Base-by-base conservation (phyloP, 331 rosid genomes). In the Phaseolus coccineus region DNA sequence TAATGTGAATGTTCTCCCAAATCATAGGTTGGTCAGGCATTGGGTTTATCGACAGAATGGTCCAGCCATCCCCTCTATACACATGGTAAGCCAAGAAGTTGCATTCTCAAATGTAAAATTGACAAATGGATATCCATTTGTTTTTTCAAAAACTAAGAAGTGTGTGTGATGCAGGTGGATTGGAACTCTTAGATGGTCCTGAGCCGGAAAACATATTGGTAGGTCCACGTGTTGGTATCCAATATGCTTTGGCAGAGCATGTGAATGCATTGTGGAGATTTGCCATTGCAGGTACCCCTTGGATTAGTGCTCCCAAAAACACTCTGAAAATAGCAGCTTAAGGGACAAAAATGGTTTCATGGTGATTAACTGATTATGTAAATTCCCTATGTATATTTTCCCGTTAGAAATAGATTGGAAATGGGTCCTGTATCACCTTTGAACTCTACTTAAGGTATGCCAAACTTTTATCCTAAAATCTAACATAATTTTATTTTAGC, bases 281-380 rank as follows among this genome's bases (percentile, higher is more conserved):
- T 83, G 98, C 97, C 79, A 72, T 91, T 69, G 97, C 96, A 31
- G 98, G 88, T 71, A 87, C 98, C 58, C 87, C 93, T 69, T 95
- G 99, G 99, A 87, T 92, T 65, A 95, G 99, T 83, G 92, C 99
- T 84, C 99, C 97, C 5, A 95, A 81, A 81, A 93, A 85, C 90
- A 91, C 94, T 35, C 97, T 91, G 63, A 39, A 58, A 25, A 6
- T 6, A 44, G 55, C 69, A 19, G 61, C 53, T 44, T 37, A n/a
- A 66, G 14, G 78, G 39, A 55, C 46, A 12, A 5, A 48, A 15
- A 28, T 53, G 33, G 51, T 62, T 31, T 61, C 74, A 19, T 48
- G 12, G 19, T 46, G 30, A 55, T 22, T 31, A 22, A 47, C 67
- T 39, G 39, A 46, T 73, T 73, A 51, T 1, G 44, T 19, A 52